phyloP scores from a whole-genome alignment of 495 filamentous ascomycete genomes.

The Clavariopsis aquatica region DNA sequence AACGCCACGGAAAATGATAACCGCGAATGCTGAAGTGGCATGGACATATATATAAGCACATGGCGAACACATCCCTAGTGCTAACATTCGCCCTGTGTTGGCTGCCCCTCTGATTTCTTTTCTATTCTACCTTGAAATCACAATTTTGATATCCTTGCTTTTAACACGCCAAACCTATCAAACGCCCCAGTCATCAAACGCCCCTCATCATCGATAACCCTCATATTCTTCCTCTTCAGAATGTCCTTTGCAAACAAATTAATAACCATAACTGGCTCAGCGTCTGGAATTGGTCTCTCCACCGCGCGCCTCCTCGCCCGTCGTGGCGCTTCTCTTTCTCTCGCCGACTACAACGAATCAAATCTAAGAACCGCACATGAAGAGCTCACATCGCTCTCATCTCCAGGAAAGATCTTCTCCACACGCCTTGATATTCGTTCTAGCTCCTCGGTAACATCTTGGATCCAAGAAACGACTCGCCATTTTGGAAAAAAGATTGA shows the following conservation, averaged over 20 bases:
- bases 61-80: no score
- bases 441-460: slow-evolving; percentile 5
- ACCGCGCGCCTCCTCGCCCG: slow-evolving; percentile 20
- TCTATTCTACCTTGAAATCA: no score
- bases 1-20: no score
- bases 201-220: not conserved
- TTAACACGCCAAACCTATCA: no score
- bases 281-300: slow-evolving; percentile 22
- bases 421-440: slow-evolving; percentile 18
- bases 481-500: slow-evolving; percentile 44
- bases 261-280: slow-evolving; percentile 27
- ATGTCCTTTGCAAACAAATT: slow-evolving; percentile 20
- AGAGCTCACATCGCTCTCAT: slow-evolving; percentile 1
- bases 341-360: slow-evolving; percentile 21
- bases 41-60: no score
- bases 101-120: no score
- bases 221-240: not conserved
- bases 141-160: no score
- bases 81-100: no score
- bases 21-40: no score
- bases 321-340: slow-evolving; percentile 21
- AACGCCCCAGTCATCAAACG: no score
- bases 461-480: not conserved
- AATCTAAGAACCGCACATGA: slow-evolving; percentile 11
- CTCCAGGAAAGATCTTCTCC: not conserved